Base-by-base conservation (phyloP, 352 stramenopile species). In the Proteromonas lacertae region DNA sequence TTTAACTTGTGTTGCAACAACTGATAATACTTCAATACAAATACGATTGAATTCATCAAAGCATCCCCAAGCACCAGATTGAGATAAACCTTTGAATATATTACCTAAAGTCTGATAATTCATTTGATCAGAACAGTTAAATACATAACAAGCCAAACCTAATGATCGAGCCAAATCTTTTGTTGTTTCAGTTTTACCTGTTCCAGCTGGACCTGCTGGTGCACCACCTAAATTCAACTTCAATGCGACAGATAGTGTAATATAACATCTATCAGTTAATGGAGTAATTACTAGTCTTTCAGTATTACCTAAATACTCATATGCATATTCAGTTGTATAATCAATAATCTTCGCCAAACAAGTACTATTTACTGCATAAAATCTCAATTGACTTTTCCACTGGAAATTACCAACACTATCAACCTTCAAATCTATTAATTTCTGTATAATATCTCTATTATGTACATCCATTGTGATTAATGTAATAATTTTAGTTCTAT, bases 41-140 rank as follows among this genome's bases (percentile, higher is more conserved):
- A 93, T 94, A 17, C 78, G 72, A 51, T 94, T 94, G 59, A 94
- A 94, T 45, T 93, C 78, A 45, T 93, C 78, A 44, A 94, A 94
- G 48, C 81, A 94, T 14, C 79, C 79, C 79, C 69, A 83, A 2
- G 80, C 47, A 28, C 69, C 69, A 1, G 64, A 68, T 32, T 79
- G 64, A 32, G 64, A 83, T 2, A 83, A 32, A 1, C 69, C 68
- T 42, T 80, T 83, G 49, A 81, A 83, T 44, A 83, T 81, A 47
- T 80, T 77, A 21, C 66, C 67, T 36, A 62, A 74, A 49, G 82
- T 69, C 5, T 66, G 80, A 46, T 78, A 82, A 36, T 74, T 73
- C 34, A 81, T 64, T 45, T 87, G 69, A 51, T 87, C 71, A 0
- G 49, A 53, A 51, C 70, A 87, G 45, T 86, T 87, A 4, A 68